These are phyloP conservation scores for Blastomyces parvus DNA, from an alignment of 2,329 filamentous ascomycete genomes.

Conservation along the genomic window DNA sequence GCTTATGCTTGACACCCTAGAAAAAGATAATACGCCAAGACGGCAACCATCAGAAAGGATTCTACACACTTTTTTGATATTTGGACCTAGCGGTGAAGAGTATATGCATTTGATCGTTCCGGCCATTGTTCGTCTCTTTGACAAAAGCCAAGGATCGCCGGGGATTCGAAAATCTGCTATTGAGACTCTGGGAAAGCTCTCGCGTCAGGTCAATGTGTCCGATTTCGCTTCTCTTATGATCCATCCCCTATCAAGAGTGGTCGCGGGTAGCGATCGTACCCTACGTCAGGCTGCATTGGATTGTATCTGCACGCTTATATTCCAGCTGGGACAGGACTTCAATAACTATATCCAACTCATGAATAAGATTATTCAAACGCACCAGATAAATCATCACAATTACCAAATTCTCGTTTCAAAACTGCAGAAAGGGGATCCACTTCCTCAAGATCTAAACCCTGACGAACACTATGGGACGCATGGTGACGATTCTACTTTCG, in stretches of 20 bases:
- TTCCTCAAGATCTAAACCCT: constrained; percentile 90
- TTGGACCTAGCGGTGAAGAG: constrained; percentile 89
- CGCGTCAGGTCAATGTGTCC: constrained; percentile 91
- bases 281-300: constrained; percentile 79
- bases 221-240: constrained; percentile 96
- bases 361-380: constrained; percentile 67
- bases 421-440: constrained; percentile 81
- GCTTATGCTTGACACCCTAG: constrained; percentile 86
- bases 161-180: constrained; percentile 81
- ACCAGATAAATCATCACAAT: constrained; percentile 79
- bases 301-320: constrained; percentile 87
- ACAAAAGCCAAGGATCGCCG: constrained; percentile 71
- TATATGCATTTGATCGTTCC: constrained; percentile 99
- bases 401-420: constrained; percentile 90
- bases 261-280: constrained; percentile 61
- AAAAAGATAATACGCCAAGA: constrained; percentile 68
- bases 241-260: constrained; percentile 76
- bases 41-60: constrained; percentile 81
- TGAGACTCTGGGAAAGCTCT: constrained; percentile 88
- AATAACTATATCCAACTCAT: constrained; percentile 88
- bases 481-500: constrained; percentile 68
- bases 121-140: constrained; percentile 87
- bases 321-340: constrained; percentile 92
- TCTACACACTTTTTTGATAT: constrained; percentile 88
- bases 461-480: constrained; percentile 70